Evolutionary conservation across 345 rosid genomes (phyloP).

Genomic region (Boechera stricta): DNA sequence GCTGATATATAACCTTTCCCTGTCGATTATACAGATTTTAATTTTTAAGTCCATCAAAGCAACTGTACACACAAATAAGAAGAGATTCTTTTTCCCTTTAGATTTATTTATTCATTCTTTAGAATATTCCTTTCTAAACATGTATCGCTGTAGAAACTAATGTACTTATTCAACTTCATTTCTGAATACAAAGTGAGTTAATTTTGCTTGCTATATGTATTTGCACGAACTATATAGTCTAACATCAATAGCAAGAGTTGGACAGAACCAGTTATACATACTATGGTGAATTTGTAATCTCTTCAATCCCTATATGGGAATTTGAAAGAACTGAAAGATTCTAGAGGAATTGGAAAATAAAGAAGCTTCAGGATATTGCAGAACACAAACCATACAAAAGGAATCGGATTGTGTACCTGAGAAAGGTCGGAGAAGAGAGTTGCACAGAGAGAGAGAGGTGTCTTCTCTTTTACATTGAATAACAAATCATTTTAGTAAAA

Average conservation of each 20-base stretch:
- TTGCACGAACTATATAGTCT: background rate
- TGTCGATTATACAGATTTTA: slow-evolving; percentile 6
- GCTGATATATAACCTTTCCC: slow-evolving; percentile 58
- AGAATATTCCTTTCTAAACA: slow-evolving; percentile 18
- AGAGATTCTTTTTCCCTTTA: slow-evolving; percentile 14
- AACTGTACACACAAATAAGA: slow-evolving; percentile 42
- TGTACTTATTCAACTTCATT: slow-evolving; percentile 22
- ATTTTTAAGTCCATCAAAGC: slow-evolving; percentile 18
- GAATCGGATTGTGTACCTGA: background rate
- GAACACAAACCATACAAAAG: background rate
- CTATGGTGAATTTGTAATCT: background rate
- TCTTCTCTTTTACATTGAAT: background rate
- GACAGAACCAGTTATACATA: background rate
- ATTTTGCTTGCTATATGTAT: slow-evolving; percentile 7
- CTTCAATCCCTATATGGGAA: no score
- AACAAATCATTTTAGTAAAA: no score
- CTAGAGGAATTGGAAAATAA: background rate
- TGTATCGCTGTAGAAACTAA: slow-evolving; percentile 29
- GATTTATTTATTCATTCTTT: slow-evolving; percentile 33
- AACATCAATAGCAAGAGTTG: background rate
- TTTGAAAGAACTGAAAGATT: background rate
- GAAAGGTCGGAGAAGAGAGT: background rate
- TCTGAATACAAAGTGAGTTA: slow-evolving; percentile 22
- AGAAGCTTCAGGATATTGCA: background rate
- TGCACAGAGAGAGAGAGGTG: background rate